phyloP scores from a whole-genome alignment of 2,329 filamentous ascomycete genomes.

The Microcyclosporella mali region DNA sequence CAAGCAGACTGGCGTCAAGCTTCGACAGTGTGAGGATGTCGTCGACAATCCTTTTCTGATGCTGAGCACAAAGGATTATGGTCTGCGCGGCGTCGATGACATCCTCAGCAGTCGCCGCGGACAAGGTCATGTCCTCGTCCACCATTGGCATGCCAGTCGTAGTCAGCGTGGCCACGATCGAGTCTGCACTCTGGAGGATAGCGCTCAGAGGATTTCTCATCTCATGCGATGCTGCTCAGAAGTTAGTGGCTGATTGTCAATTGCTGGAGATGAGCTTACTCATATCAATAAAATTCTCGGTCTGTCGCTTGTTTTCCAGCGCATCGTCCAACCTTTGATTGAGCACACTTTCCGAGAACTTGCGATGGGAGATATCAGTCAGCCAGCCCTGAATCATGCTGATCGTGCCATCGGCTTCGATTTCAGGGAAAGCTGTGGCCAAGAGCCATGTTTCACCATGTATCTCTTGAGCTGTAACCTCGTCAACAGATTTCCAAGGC shows the following conservation, averaged over 20 bases:
- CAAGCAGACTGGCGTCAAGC: constrained; percentile 40
- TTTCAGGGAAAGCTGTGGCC: constrained; percentile 29
- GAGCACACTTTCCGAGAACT: constrained; percentile 28
- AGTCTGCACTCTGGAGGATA: constrained; percentile 39
- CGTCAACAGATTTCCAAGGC: constrained; percentile 29
- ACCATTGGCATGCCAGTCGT: constrained; percentile 10
- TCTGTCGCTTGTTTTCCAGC: constrained; percentile 32
- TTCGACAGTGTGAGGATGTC: constrained; percentile 41
- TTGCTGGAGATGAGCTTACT: constrained; percentile 1
- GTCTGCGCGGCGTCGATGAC: constrained; percentile 32
- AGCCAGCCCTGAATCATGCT: constrained; percentile 30
- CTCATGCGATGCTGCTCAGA: constrained; percentile 29
- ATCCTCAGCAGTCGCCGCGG: constrained; percentile 16
- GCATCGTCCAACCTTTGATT: constrained; percentile 31
- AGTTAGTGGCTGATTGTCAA: no score
- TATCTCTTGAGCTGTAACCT: constrained; percentile 23
- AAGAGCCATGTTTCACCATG: constrained; percentile 29
- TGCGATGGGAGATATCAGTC: constrained; percentile 31
- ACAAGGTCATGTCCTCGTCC: constrained; percentile 24
- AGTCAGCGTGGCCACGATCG: constrained; percentile 33
- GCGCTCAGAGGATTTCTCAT: constrained; percentile 41
- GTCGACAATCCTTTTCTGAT: constrained; percentile 45
- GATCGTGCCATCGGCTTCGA: constrained; percentile 26
- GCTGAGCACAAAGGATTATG: constrained; percentile 42
- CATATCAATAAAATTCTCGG: constrained; percentile 36